Evolutionary conservation across 2,329 filamentous ascomycete species (phyloP).

Genomic region (Diplocarpon mali): DNA sequence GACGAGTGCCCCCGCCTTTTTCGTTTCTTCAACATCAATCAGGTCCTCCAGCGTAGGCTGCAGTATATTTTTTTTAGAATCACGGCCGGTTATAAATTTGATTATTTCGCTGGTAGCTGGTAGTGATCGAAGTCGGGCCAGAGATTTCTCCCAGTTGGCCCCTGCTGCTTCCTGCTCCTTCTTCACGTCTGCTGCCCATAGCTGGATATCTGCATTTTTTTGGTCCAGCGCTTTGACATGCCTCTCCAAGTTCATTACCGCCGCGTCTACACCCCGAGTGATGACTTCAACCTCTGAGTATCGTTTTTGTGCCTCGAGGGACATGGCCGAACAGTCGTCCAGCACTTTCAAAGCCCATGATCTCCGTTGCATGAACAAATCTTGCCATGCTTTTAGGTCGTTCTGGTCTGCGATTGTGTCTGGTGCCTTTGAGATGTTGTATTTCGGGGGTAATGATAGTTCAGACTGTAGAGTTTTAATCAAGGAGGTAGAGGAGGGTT

Average conservation of each 20-base stretch:
- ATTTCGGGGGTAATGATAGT: slow-evolving; percentile 41
- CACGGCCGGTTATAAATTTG: slow-evolving; percentile 47
- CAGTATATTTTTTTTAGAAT: slow-evolving; percentile 31
- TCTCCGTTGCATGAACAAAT: slow-evolving; percentile 69
- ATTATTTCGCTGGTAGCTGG: slow-evolving; percentile 57
- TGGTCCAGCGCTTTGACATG: slow-evolving; percentile 62
- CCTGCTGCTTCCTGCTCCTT: slow-evolving; percentile 56
- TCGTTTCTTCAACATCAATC: slow-evolving; percentile 62
- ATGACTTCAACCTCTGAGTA: slow-evolving; percentile 68
- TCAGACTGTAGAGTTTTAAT: slow-evolving; percentile 37
- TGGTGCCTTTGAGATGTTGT: slow-evolving; percentile 56
- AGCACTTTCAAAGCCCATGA: slow-evolving; percentile 67
- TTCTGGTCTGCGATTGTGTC: slow-evolving; percentile 72
- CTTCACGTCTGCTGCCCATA: slow-evolving; percentile 58
- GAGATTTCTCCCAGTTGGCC: slow-evolving; percentile 55
- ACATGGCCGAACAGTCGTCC: slow-evolving; percentile 57
- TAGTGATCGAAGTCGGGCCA: slow-evolving; percentile 52
- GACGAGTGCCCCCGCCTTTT: slow-evolving; percentile 58
- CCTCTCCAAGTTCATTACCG: slow-evolving; percentile 71
- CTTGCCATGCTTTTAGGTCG: slow-evolving; percentile 78
- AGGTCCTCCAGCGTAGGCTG: slow-evolving; percentile 61
- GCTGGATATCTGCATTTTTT: slow-evolving; percentile 58
- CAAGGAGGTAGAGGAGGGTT: slow-evolving; percentile 39
- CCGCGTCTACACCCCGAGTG: slow-evolving; percentile 69
- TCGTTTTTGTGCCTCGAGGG: slow-evolving; percentile 48